Evolutionary conservation across 345 rosid species (phyloP).

Genomic region (Mercurialis annua): DNA sequence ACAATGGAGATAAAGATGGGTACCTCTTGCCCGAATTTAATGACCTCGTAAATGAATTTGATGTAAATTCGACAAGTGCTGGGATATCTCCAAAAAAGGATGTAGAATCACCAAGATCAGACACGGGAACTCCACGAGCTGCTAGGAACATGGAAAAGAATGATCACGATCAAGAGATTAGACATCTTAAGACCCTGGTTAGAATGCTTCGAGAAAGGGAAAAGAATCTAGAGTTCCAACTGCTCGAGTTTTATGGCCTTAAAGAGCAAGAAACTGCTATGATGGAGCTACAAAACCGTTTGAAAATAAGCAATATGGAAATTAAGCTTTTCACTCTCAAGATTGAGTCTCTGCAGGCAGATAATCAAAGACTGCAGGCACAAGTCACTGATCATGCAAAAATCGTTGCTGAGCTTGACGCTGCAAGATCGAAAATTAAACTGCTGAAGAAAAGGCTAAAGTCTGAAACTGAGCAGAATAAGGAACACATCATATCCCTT

Average conservation of each 20-base stretch:
- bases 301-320: conserved; percentile 72
- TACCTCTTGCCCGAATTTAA: conserved; percentile 55
- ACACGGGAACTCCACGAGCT: conserved; percentile 40
- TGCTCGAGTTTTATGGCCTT: conserved; percentile 78
- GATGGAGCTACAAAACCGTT: conserved; percentile 72
- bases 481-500: conserved; percentile 59
- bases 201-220: conserved; percentile 64
- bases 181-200: conserved; percentile 50
- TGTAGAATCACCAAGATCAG: conserved; percentile 34
- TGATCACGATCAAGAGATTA: conserved; percentile 60
- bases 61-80: conserved; percentile 21
- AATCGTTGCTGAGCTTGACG: conserved; percentile 49
- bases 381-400: conserved; percentile 55
- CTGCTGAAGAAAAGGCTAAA: conserved; percentile 62
- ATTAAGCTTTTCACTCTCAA: conserved; percentile 59
- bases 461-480: conserved; percentile 66
- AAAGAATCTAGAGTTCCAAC: conserved; percentile 62
- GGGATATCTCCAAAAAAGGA: conserved; percentile 30
- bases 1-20: conserved; percentile 39
- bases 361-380: conserved; percentile 58
- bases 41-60: conserved; percentile 46
- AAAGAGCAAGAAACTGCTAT: conserved; percentile 74
- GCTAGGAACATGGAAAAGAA: conserved; percentile 39
- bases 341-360: conserved; percentile 67
- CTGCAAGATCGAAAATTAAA: conserved; percentile 52